A percentile compares a stretch with the other conserved stretches of the same genome.
Evolutionary conservation across 768 basidiomycete species (phyloP).

Genomic region (Lanmaoa rubissima): DNA sequence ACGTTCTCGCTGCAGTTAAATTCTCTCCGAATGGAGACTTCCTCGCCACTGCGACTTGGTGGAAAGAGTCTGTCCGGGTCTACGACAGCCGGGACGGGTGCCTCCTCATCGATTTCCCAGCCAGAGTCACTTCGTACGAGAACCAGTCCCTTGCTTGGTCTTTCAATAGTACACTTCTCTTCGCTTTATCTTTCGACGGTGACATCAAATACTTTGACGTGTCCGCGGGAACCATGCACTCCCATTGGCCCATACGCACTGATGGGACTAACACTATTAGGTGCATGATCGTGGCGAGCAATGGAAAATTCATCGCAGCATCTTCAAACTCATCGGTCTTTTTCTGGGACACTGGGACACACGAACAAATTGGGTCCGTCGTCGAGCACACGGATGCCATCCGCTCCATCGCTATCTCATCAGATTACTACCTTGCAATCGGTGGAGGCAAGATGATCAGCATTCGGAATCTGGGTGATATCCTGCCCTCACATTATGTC

Average conservation of each 20-base stretch:
- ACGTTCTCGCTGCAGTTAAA: slow-evolving; percentile 5
- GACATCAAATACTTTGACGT: slow-evolving; percentile 6
- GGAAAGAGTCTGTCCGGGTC: slow-evolving; percentile 11
- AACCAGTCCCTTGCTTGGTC: slow-evolving; percentile 16
- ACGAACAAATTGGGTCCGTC: slow-evolving; percentile 4
- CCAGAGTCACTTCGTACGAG: slow-evolving; percentile 9
- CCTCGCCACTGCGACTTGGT: slow-evolving; percentile 16
- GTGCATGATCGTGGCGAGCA: slow-evolving; percentile 9
- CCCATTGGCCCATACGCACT: neutral
- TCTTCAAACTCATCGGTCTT: neutral
- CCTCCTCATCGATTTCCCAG: slow-evolving; percentile 6
- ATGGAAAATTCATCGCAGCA: slow-evolving; percentile 9
- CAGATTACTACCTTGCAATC: slow-evolving; percentile 3
- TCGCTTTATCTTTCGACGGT: slow-evolving; percentile 9
- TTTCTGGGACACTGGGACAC: slow-evolving; percentile 10
- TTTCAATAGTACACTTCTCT: neutral
- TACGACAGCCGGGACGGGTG: slow-evolving; percentile 6
- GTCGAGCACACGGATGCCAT: slow-evolving; percentile 4
- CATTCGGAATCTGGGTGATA: neutral
- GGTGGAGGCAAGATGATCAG: slow-evolving; percentile 3
- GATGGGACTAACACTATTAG: neutral
- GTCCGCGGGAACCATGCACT: neutral
- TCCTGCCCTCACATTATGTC: slow-evolving; percentile 6
- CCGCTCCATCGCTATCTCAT: slow-evolving; percentile 9
- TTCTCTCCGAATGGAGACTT: slow-evolving; percentile 12